These are phyloP conservation scores for Sphaerobolus stellatus DNA, from an alignment of 1,284 basidiomycete species.

Conservation along the genomic window DNA sequence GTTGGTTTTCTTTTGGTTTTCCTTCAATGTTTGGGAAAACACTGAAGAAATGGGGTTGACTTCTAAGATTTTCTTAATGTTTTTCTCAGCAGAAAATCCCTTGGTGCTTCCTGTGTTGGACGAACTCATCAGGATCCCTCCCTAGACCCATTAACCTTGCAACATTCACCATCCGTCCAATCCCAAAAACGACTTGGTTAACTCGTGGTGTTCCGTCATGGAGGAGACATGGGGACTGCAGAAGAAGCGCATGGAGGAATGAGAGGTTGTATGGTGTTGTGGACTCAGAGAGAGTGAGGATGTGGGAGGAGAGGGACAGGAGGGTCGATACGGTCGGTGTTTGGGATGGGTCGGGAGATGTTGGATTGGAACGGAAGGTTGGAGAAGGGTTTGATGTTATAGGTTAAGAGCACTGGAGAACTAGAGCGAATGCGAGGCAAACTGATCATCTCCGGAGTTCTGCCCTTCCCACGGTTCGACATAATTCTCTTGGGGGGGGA, in stretches of 20 bases:
- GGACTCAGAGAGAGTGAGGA: constrained; percentile 42
- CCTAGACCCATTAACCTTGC: constrained; percentile 64
- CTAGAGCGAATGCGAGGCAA: too few species aligned
- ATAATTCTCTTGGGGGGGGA: too few species aligned
- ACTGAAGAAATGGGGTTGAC: too few species aligned
- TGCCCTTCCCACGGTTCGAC: too few species aligned
- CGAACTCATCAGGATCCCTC: constrained; percentile 57
- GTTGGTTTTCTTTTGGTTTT: too few species aligned
- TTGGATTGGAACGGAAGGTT: constrained; percentile 9
- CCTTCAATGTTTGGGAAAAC: too few species aligned
- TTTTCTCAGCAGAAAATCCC: too few species aligned
- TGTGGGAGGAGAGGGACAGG: constrained; percentile 47
- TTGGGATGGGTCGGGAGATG: constrained; percentile 6
- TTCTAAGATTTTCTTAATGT: too few species aligned
- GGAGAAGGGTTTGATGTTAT: too few species aligned
- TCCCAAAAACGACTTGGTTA: constrained; percentile 34
- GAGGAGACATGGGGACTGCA: constrained; percentile 54
- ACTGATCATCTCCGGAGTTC: too few species aligned
- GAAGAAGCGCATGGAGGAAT: constrained; percentile 48
- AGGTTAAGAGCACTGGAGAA: too few species aligned
- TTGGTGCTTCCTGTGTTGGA: too few species aligned
- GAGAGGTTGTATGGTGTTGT: constrained; percentile 48
- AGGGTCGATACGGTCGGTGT: constrained; percentile 30
- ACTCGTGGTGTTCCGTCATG: constrained; percentile 48
- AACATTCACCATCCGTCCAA: constrained; percentile 67